Conservation (phyloP, 2,329 filamentous ascomycete species). For the Epichloe scottii region DNA sequence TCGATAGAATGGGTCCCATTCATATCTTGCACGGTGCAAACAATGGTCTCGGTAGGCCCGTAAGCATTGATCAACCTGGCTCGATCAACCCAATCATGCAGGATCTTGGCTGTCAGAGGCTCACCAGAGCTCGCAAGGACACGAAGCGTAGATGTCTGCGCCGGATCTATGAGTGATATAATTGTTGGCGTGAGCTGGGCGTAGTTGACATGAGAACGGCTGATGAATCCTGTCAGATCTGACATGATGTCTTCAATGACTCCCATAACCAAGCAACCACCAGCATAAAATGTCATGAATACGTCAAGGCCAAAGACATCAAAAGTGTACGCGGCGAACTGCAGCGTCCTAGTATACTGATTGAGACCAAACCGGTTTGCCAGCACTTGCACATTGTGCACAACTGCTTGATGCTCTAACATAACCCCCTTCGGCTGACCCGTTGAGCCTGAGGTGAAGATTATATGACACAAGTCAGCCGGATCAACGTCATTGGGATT, state of each 20-base stretch:
- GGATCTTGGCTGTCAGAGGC: neutral
- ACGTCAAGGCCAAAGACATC: neutral
- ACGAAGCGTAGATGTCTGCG: neutral
- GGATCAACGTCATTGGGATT: neutral
- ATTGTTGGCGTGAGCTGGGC: neutral
- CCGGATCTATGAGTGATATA: neutral
- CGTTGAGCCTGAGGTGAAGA: constrained; percentile 2
- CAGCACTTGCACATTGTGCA: neutral
- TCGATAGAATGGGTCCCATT: neutral
- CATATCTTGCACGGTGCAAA: neutral
- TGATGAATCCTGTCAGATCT: neutral
- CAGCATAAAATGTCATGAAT: neutral
- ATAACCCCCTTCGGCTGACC: neutral
- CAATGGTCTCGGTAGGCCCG: neutral
- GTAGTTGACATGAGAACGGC: neutral
- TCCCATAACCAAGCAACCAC: neutral
- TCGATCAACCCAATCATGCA: neutral
- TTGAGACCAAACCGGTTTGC: neutral
- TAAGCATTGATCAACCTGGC: neutral
- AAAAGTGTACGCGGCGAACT: neutral
- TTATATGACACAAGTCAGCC: neutral
- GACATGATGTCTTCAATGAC: neutral
- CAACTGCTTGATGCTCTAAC: neutral
- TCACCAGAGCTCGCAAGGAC: neutral
- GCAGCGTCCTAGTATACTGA: neutral